Conservation (phyloP, 2,329 filamentous ascomycete species). For the Camptophora hylomeconis region DNA sequence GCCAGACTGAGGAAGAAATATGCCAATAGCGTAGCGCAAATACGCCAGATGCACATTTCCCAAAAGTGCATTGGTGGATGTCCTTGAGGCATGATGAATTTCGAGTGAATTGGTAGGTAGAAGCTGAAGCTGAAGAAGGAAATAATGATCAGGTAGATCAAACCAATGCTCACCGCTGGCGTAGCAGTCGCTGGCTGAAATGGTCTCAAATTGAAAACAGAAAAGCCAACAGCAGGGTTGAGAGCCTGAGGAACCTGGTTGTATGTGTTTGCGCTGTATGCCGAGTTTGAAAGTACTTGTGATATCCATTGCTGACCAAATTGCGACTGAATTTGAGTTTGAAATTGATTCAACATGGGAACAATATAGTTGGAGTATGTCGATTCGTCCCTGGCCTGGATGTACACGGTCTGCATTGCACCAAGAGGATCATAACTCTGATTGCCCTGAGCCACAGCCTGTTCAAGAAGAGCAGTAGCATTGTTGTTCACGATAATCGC, state of each 20-base stretch:
- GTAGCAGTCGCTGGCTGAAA: slow-evolving; percentile 43
- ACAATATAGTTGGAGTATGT: slow-evolving; percentile 41
- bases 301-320: slow-evolving; percentile 36
- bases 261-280: slow-evolving; percentile 29
- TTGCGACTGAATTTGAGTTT: slow-evolving; percentile 30
- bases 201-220: slow-evolving; percentile 44
- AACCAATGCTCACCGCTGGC: slow-evolving; percentile 47
- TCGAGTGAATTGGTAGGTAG: slow-evolving; percentile 49
- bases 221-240: slow-evolving; percentile 44
- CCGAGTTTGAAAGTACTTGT: slow-evolving; percentile 19
- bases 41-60: slow-evolving; percentile 47
- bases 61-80: slow-evolving; percentile 46
- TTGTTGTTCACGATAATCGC: slow-evolving; percentile 52
- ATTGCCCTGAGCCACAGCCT: slow-evolving; percentile 43
- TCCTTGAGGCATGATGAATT: slow-evolving; percentile 39
- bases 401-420: slow-evolving; percentile 43
- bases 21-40: slow-evolving; percentile 43
- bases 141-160: slow-evolving; percentile 56
- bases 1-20: slow-evolving; percentile 51
- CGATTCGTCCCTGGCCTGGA: slow-evolving; percentile 43
- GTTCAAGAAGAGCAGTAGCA: slow-evolving; percentile 44
- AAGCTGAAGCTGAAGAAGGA: slow-evolving; percentile 55
- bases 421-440: slow-evolving; percentile 47
- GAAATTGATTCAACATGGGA: slow-evolving; percentile 37
- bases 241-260: slow-evolving; percentile 39